phyloP scores from a whole-genome alignment of 352 stramenopile species.

The Pilasporangium apinafurcum region DNA sequence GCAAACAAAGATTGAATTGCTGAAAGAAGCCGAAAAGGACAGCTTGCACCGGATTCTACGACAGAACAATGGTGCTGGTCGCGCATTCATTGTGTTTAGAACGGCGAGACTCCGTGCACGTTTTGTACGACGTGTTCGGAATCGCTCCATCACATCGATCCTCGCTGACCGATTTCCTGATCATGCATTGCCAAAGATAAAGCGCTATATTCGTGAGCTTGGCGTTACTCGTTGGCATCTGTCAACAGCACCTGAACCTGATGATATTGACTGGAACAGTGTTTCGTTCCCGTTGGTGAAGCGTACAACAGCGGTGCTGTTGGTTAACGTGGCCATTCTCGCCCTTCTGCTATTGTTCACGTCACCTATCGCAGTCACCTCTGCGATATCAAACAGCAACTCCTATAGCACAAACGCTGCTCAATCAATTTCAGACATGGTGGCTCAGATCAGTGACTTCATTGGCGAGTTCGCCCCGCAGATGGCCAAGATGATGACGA shows the following conservation, averaged over 20 bases:
- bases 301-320: constrained; percentile 54
- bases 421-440: constrained; percentile 59
- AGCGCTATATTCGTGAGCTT: constrained; percentile 75
- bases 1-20: constrained; percentile 36
- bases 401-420: constrained; percentile 58
- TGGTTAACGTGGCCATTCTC: constrained; percentile 77
- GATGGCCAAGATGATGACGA: constrained; percentile 74
- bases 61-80: constrained; percentile 64
- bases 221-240: constrained; percentile 75
- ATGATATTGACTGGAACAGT: constrained; percentile 84
- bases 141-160: constrained; percentile 73
- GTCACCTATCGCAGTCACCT: constrained; percentile 78
- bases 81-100: constrained; percentile 82
- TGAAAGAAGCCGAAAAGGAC: constrained; percentile 46
- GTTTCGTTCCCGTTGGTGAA: constrained; percentile 81
- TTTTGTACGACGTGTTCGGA: constrained; percentile 70
- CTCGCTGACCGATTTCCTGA: constrained; percentile 68
- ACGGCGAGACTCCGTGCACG: constrained; percentile 56
- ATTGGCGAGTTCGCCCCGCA: constrained; percentile 61
- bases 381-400: constrained; percentile 64
- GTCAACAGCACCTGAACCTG: constrained; percentile 63
- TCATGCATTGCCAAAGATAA: constrained; percentile 39
- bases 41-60: constrained; percentile 52
- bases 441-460: constrained; percentile 48
- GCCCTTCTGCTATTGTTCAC: constrained; percentile 76